phyloP scores from a whole-genome alignment of 345 rosid genomes.

The Dimocarpus longan region DNA sequence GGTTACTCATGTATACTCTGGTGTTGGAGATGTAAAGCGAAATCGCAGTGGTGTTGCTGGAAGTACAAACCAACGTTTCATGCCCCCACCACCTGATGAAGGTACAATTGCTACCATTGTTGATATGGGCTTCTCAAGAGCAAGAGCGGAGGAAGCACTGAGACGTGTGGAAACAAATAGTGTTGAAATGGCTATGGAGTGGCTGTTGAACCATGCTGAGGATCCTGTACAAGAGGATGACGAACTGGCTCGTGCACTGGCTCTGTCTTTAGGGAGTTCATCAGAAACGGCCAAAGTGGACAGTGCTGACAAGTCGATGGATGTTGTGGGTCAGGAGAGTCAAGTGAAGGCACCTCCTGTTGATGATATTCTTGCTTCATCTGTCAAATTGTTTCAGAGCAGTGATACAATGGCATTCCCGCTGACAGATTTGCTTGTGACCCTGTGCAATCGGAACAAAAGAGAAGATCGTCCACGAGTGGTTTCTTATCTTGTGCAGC shows the following conservation, averaged over 20 bases:
- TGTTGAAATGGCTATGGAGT: conserved; percentile 98
- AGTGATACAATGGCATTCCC: conserved; percentile 77
- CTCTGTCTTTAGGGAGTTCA: conserved; percentile 88
- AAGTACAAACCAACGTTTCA: conserved; percentile 66
- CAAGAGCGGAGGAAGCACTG: conserved; percentile 93
- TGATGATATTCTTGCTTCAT: conserved; percentile 83
- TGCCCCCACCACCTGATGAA: conserved; percentile 93
- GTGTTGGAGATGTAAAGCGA: conserved; percentile 84
- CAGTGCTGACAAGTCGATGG: conserved; percentile 64
- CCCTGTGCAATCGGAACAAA: conserved; percentile 85
- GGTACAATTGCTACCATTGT: conserved; percentile 81
- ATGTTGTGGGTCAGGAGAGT: conserved; percentile 53
- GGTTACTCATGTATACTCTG: conserved; percentile 80
- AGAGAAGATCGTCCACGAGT: conserved; percentile 88
- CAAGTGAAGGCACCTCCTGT: conserved; percentile 70
- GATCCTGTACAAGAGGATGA: conserved; percentile 98
- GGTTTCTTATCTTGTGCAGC: conserved; percentile 75
- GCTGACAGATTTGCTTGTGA: conserved; percentile 81
- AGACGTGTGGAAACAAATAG: conserved; percentile 92
- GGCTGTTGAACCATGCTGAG: conserved; percentile 84
- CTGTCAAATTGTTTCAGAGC: conserved; percentile 74
- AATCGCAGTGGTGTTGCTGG: conserved; percentile 66
- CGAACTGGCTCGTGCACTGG: conserved; percentile 95
- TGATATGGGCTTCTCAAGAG: conserved; percentile 97
- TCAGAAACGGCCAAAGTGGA: conserved; percentile 83